Base-by-base conservation (phyloP, 2,329 filamentous ascomycete species). In the Blastomyces percursus region DNA sequence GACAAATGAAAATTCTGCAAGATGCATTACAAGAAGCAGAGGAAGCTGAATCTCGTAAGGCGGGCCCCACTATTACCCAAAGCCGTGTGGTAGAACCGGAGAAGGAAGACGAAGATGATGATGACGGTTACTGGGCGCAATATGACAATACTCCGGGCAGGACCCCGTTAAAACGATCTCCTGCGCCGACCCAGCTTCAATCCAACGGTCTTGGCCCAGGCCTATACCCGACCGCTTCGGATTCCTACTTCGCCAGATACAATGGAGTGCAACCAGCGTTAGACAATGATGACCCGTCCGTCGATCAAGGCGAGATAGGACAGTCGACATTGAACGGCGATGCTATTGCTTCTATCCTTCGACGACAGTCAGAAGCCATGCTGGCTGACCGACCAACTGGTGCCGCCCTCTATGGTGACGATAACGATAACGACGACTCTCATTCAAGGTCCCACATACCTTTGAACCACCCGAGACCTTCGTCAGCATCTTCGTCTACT, bases 41-140 rank as follows among this genome's bases (percentile, higher is more conserved):
- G 24, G 71, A 70, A 60, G 40, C 44, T 40, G 32, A 55, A 51
- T 21, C 30, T 16, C 32, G 35, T 63, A 62, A 59, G 61, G 67
- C 62, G 61, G 66, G 48, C 19, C 24, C 35, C 14, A 55, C 38
- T 9, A 32, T 48, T 48, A 32, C 42, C 24, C 42, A 59, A 40
- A 12, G n/a, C 50, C 46, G n/a, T 52, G 30, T 40, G 35, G 16
- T 30, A 24, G 57, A 69, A 30, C 61, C 68, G 44, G 66, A 72
- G 21, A 67, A 70, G 7, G 71, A 76, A n/a, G 79, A 82, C 3
- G 79, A 81, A 1, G 81, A 83, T 24, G 82, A 86, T 62, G 84
- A 86, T 60, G 84, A 84, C 65, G 81, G 82, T 65, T 87, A 87
- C 71, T 87, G 85, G 85, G 83, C 82, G 3, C 80, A 81, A 67